Conservation (phyloP, 176 grass and related monocot genomes). For the Triticum turgidum region DNA sequence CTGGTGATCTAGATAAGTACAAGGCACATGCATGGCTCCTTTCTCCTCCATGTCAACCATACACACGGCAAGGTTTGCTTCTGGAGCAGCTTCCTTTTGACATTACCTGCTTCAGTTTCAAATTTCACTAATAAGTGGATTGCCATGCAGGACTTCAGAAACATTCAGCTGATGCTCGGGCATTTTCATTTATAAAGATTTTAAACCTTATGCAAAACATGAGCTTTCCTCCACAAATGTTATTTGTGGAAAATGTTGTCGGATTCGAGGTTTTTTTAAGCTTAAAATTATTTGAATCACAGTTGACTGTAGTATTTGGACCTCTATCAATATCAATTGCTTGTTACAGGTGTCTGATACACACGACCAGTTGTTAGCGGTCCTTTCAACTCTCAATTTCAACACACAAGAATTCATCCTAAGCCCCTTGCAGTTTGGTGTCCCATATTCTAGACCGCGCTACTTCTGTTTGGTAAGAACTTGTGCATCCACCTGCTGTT, state of each 20-base stretch:
- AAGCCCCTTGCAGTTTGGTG: conserved; percentile 86
- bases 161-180: conserved; percentile 91
- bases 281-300: conserved; percentile 8
- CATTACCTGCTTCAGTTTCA: neutral
- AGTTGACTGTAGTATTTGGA: neutral
- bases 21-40: conserved; percentile 85
- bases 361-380: conserved; percentile 68
- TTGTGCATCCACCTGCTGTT: neutral
- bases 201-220: conserved; percentile 77
- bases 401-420: conserved; percentile 86
- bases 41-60: conserved; percentile 98
- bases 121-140: conserved; percentile 34
- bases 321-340: neutral
- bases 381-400: conserved; percentile 75
- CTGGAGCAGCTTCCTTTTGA: conserved; percentile 10
- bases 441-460: conserved; percentile 97
- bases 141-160: conserved; percentile 78
- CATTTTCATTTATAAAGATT: conserved; percentile 95
- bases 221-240: conserved; percentile 67
- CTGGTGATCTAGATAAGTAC: conserved; percentile 81
- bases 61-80: conserved; percentile 85
- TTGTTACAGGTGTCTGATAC: conserved; percentile 81
- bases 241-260: conserved; percentile 96
- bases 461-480: conserved; percentile 91
- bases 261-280: conserved; percentile 84